These are phyloP conservation scores for Perkinsus marinus DNA, from an alignment of 169 alveolate species.

Conservation along the genomic window DNA sequence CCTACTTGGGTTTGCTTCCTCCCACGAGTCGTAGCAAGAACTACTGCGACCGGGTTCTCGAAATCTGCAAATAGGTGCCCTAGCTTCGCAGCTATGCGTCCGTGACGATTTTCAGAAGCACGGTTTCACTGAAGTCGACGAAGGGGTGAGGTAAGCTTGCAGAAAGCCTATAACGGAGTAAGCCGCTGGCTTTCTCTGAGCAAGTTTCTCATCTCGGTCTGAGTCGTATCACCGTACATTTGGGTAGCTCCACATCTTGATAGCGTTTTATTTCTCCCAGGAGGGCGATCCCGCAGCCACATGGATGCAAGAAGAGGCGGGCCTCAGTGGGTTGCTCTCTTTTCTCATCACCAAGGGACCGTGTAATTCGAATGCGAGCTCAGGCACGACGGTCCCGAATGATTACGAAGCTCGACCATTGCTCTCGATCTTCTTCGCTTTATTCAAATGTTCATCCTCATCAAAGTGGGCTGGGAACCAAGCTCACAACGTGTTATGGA, in stretches of 20 bases:
- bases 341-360: not conserved
- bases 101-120: not conserved
- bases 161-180: not conserved
- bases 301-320: not conserved
- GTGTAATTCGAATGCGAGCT: not conserved
- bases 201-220: not conserved
- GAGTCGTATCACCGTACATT: no score
- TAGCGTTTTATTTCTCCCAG: not conserved
- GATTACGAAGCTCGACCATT: no score
- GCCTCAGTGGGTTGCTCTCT: not conserved
- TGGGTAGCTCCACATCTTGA: no score
- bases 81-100: not conserved
- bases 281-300: not conserved
- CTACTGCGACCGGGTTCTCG: not conserved
- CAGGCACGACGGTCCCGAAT: not conserved
- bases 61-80: not conserved
- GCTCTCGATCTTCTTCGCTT: no score
- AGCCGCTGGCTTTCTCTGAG: not conserved
- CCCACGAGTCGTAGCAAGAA: no score
- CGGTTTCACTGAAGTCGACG: not conserved
- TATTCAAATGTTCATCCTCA: no score
- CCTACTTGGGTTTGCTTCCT: no score
- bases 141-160: not conserved
- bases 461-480: not conserved
- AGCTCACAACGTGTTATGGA: not conserved